Evolutionary conservation across 1,284 basidiomycete genomes (phyloP), one percentile per base, ranked within the genome.

Genomic region (Crepidotus sp.): DNA sequence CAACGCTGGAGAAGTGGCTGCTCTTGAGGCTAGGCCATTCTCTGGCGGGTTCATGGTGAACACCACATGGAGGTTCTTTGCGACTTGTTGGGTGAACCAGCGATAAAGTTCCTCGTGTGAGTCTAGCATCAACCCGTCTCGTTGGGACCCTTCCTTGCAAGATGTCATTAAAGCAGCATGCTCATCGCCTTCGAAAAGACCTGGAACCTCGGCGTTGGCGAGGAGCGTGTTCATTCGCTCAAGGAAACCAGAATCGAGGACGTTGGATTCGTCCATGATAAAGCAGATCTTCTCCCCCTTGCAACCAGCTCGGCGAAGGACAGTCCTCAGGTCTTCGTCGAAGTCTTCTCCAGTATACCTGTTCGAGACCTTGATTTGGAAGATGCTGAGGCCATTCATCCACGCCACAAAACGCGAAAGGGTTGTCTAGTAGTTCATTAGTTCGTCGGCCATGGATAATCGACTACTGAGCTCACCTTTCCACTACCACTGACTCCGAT

Each of bases 181-280:
- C 61, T 99, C 96, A 58, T 99, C 96, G 10, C 94, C 94, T 64
- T 98, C 94, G 58, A 98, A 99, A 10, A 99, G 74, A 61, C 97
- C 96, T 0, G 96, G 96, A 13, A 99, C 95, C 64, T 99, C 96
- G n/a, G 95, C 95, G 58, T 99, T 99, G 30, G 96, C 97, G 10
- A 99, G 77, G 3, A 99, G 77, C 0, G 94, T 99, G 64, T 99
- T 99, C 92, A 99, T 98, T 25, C 96, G 81, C 62, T 99, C 96
- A 50, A 99, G 69, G 73, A 98, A 98, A 45, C 96, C 96, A 4
- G 96, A 93, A 61, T 98, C 95, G 29, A 98, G 82, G 21, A 98
- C 94, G 58, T 99, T 98, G 1, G 92, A 96, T 63, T 99, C 96
- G 63, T 99, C 96, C 94, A 99, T 98, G 65, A 98, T 98, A 74